Conservation (phyloP, 768 basidiomycete genomes). For the Thelephora ganbajun region DNA sequence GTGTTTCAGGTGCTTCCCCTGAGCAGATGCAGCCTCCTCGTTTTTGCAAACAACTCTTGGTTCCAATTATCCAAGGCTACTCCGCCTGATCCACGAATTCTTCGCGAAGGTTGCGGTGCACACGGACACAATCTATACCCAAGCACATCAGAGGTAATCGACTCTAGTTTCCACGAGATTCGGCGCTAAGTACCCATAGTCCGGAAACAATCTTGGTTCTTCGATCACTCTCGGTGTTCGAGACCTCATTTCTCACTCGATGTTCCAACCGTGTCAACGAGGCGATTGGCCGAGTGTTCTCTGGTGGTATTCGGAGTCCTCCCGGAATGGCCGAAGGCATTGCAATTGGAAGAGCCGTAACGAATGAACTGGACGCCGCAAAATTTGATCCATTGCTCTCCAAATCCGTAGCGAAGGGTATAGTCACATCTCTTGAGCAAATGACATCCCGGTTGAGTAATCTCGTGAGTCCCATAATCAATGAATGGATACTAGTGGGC, state of each 20-base stretch:
- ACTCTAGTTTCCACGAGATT: neutral
- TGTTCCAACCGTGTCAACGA: conserved; percentile 79
- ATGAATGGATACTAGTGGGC: neutral
- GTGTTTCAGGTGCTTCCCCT: neutral
- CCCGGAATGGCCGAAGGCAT: conserved; percentile 69
- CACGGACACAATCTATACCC: conserved; percentile 86
- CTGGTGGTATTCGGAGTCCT: conserved; percentile 51
- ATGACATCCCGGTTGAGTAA: conserved; percentile 49
- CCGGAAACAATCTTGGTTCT: conserved; percentile 87
- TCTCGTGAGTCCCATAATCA: conserved; percentile 35
- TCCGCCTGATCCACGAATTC: conserved; percentile 92
- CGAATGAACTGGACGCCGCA: conserved; percentile 88
- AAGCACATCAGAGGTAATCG: conserved; percentile 65
- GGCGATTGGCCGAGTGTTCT: conserved; percentile 60
- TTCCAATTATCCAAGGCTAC: conserved; percentile 71
- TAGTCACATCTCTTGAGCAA: conserved; percentile 52
- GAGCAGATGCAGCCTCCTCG: conserved; percentile 46
- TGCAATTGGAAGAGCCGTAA: conserved; percentile 59
- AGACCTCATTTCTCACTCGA: conserved; percentile 77
- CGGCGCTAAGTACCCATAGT: conserved; percentile 24
- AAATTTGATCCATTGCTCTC: conserved; percentile 86
- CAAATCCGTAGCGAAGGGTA: conserved; percentile 64
- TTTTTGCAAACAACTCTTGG: conserved; percentile 88
- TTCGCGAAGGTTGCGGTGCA: conserved; percentile 92
- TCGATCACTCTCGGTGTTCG: conserved; percentile 71